These are phyloP conservation scores for Maudiozyma humilis DNA, from an alignment of 1,139 yeast genomes.

Conservation along the genomic window DNA sequence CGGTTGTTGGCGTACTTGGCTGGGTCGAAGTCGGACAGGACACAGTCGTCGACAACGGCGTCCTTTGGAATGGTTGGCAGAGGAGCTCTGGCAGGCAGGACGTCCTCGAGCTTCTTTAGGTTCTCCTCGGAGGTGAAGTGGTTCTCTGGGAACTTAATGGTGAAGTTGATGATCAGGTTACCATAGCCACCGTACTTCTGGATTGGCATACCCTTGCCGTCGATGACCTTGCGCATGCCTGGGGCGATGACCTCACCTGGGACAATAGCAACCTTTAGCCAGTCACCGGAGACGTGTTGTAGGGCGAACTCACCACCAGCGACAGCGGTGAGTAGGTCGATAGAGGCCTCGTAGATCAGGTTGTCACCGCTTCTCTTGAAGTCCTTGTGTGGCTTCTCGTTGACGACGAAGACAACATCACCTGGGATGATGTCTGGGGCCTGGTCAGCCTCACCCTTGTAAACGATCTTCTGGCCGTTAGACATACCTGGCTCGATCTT, in stretches of 20 bases:
- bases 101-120: conserved; percentile 53
- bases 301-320: conserved; percentile 91
- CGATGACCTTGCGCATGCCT: conserved; percentile 70
- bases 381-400: conserved; percentile 50
- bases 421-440: conserved; percentile 94
- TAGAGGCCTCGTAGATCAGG: conserved; percentile 73
- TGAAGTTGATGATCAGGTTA: conserved; percentile 62
- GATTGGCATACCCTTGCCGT: conserved; percentile 94
- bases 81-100: conserved; percentile 58
- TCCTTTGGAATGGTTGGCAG: conserved; percentile 47
- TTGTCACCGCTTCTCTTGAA: conserved; percentile 59
- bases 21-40: conserved; percentile 56
- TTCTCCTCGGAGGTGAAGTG: conserved; percentile 60
- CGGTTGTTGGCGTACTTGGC: conserved; percentile 42
- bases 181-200: conserved; percentile 70
- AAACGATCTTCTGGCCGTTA: conserved; percentile 85
- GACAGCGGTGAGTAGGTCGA: conserved; percentile 86
- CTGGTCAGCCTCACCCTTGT: conserved; percentile 96
- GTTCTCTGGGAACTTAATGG: conserved; percentile 60
- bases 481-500: conserved; percentile 96
- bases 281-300: conserved; percentile 83
- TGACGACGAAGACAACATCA: conserved; percentile 86
- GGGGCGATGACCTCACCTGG: conserved; percentile 95
- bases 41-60: conserved; percentile 77
- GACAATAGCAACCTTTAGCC: conserved; percentile 67